These are phyloP conservation scores for Talaromyces sp. DNA, from an alignment of 2,329 filamentous ascomycete species.

Conservation along the genomic window DNA sequence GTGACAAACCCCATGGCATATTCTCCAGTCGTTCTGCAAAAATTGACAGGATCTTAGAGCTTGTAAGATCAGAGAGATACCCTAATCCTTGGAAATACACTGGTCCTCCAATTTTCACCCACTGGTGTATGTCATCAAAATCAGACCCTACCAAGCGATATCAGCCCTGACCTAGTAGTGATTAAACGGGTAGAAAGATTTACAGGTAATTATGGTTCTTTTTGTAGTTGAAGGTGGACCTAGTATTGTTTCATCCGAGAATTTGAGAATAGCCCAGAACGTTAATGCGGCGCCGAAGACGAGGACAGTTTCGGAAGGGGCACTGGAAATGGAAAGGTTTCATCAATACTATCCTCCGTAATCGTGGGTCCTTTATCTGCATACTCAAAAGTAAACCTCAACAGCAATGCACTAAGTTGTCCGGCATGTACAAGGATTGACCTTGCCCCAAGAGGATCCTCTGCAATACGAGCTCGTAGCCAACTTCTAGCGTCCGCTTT, in stretches of 20 bases:
- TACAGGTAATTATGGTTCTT: conserved; percentile 10
- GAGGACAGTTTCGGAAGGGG: conserved; percentile 11
- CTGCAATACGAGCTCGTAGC: conserved; percentile 10
- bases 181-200: background rate
- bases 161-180: background rate
- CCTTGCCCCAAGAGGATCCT: conserved; percentile 9
- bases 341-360: background rate
- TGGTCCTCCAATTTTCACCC: conserved; percentile 11
- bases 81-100: conserved; percentile 13
- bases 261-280: conserved; percentile 14
- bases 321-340: background rate
- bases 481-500: conserved; percentile 10
- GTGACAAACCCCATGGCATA: conserved; percentile 12
- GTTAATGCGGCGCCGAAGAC: conserved; percentile 12
- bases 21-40: conserved; percentile 12
- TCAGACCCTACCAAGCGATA: conserved; percentile 9
- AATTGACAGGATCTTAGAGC: conserved; percentile 10
- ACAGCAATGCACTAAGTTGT: conserved; percentile 11
- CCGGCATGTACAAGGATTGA: conserved; percentile 13
- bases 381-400: conserved; percentile 14
- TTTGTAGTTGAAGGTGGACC: background rate
- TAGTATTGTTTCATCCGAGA: background rate
- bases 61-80: conserved; percentile 10
- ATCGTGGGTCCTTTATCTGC: background rate
- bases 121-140: conserved; percentile 10